phyloP scores from a whole-genome alignment of 208 protist species.

The Acanthamoeba triangularis region DNA sequence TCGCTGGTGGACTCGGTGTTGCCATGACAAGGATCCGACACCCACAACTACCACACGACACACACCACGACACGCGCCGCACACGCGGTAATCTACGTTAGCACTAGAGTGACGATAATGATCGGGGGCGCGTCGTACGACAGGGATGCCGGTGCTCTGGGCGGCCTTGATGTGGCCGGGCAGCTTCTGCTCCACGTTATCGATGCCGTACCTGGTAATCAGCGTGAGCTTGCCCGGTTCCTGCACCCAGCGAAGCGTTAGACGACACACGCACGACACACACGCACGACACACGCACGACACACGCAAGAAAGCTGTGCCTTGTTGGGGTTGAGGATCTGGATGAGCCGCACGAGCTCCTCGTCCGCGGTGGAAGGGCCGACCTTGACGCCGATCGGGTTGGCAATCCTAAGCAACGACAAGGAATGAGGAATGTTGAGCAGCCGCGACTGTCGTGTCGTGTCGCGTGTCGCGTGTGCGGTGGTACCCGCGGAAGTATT shows the following conservation, averaged over 20 bases:
- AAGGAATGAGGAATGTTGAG: not conserved
- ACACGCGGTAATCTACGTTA: not conserved
- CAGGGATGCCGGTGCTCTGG: constrained; percentile 74
- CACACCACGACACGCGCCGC: not conserved
- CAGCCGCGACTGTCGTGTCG: no score
- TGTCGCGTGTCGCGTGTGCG: no score
- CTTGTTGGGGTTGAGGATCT: constrained; percentile 85
- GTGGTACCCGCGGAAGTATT: constrained; percentile 89
- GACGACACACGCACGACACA: not conserved
- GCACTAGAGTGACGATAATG: not conserved
- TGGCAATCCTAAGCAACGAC: constrained; percentile 82
- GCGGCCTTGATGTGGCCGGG: constrained; percentile 83
- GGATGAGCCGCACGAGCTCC: constrained; percentile 86
- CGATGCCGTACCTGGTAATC: constrained; percentile 84
- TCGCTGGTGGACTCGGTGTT: constrained; percentile 79
- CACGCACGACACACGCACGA: not conserved
- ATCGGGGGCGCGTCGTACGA: not conserved
- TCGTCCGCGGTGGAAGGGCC: constrained; percentile 85
- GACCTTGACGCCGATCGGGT: constrained; percentile 90
- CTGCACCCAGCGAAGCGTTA: not conserved
- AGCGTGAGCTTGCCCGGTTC: constrained; percentile 81
- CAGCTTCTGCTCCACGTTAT: constrained; percentile 80
- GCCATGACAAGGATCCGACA: constrained; percentile 88
- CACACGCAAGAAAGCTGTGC: not conserved
- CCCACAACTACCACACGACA: constrained; percentile 79